Conservation (phyloP, 139 green algal species). For the Haematococcus lacustris region DNA sequence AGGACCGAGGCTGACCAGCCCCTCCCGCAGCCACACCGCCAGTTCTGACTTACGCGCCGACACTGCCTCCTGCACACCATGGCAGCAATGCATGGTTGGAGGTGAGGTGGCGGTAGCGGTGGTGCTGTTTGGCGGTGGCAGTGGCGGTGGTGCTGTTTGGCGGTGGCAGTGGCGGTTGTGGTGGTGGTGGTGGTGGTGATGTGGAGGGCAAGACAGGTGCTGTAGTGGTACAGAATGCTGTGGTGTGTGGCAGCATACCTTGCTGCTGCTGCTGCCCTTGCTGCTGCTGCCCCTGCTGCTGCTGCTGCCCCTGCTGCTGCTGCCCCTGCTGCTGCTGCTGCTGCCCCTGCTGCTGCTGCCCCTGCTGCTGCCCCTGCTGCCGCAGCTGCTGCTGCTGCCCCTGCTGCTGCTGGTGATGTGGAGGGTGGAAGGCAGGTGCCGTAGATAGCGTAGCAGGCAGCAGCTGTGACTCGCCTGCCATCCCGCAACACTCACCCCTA, state of each 20-base stretch:
- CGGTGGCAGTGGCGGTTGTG: neutral
- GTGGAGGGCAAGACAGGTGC: neutral
- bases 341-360: neutral
- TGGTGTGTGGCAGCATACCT: neutral
- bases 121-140: no score
- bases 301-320: no score
- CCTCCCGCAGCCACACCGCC: conserved; percentile 91
- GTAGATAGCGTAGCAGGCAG: neutral
- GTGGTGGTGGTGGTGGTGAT: neutral
- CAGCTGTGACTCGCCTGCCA: neutral
- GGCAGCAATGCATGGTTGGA: neutral
- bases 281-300: no score
- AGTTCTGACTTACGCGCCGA: conserved; percentile 54
- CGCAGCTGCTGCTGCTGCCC: neutral
- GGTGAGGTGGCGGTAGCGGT: no score
- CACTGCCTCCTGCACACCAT: conserved; percentile 13
- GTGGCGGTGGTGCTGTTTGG: neutral
- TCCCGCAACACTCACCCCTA: neutral
- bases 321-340: no score
- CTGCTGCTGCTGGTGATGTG: neutral
- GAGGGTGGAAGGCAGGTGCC: neutral
- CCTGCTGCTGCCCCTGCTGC: neutral
- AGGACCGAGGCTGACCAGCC: conserved; percentile 84
- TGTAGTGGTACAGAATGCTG: neutral
- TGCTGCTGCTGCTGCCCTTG: no score